Percentiles rank a stretch among this genome's conserved stretches.
Conservation (phyloP, 1,139 yeast genomes). For the Yamadazyma diospyri region DNA sequence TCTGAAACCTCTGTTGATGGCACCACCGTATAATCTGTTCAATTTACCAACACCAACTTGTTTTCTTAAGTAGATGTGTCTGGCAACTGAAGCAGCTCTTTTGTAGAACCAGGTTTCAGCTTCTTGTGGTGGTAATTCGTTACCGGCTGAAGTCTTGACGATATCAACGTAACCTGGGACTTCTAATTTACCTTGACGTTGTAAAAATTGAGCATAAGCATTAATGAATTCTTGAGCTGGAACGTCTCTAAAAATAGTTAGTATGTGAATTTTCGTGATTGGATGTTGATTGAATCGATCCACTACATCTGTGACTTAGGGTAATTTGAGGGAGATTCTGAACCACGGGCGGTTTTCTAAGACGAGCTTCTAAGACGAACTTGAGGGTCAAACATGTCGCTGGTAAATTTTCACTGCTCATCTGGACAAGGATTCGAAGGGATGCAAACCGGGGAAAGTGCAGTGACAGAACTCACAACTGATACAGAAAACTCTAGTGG, state of each 20-base stretch:
- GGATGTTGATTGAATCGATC: too few species aligned
- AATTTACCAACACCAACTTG: conserved; percentile 99
- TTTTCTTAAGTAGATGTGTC: conserved; percentile 99
- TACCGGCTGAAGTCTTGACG: conserved; percentile 98
- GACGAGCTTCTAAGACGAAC: too few species aligned
- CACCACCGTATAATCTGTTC: conserved; percentile 99
- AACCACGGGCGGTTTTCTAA: too few species aligned
- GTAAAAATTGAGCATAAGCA: conserved; percentile 99
- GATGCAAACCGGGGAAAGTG: too few species aligned
- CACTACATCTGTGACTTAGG: too few species aligned
- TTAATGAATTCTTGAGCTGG: conserved; percentile 99
- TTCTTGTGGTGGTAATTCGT: conserved; percentile 99
- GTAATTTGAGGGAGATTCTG: too few species aligned
- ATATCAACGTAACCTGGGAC: conserved; percentile 99
- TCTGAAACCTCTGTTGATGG: conserved; percentile 98
- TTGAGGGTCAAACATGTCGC: too few species aligned
- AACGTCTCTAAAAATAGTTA: conserved; percentile 78
- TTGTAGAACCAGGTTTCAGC: conserved; percentile 99
- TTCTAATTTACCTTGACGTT: conserved; percentile 99
- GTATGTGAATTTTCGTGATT: conserved; percentile 18
- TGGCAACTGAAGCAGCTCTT: conserved; percentile 99
- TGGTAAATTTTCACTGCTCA: too few species aligned
- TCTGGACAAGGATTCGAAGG: too few species aligned
- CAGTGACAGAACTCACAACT: too few species aligned
- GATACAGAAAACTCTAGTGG: too few species aligned